Evolutionary conservation across 176 grass and related monocot species (phyloP), one percentile per base, ranked within the genome.

Genomic region (Echinochloa phyllopogon): DNA sequence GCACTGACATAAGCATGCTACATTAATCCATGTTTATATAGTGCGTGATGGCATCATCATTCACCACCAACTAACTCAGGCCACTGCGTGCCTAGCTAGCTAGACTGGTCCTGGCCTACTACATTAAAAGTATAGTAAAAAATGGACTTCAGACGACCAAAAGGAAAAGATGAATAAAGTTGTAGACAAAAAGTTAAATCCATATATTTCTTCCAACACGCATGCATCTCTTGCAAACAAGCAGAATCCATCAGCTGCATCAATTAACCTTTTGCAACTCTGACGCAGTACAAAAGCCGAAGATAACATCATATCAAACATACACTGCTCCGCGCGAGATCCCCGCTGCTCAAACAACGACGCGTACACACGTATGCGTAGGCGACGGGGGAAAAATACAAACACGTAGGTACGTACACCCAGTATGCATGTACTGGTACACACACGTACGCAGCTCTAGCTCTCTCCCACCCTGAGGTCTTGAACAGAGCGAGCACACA

Each of bases 401-500:
- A 8, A 77, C 39, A 51, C 9, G 55, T 64, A 51, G 14, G 49
- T 50, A 69, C 33, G 64, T 78, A 78, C 80, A 83, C 52, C 49
- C 29, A 51, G 55, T 1, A 59, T 52, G 14, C 18, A 80, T 52
- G 14, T 24, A 80, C 24, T 13, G 13, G 42, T 62, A 83, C 80
- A 66, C 10, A 78, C n/a, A 15, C 29, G 21, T 51, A 23, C 29
- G 21, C 64, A 23, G 65, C 65, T 83, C 53, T 12, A 71, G 65
- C 65, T 72, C 75, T 72, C 43, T 51, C 65, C 29, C 42, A 44
- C 74, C 55, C 4, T 55, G 29, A 79, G 43, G 58, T 79, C 56
- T 80, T 20, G 80, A 69, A 78, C 23, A 88, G 86, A 88, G 74
- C 65, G 37, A 70, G 80, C 9, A 49, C 6, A n/a, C 10, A 43